Evolutionary conservation across 805 yeast genomes (phyloP), one percentile per base, ranked within the genome.

Genomic region (Ogataea pini): DNA sequence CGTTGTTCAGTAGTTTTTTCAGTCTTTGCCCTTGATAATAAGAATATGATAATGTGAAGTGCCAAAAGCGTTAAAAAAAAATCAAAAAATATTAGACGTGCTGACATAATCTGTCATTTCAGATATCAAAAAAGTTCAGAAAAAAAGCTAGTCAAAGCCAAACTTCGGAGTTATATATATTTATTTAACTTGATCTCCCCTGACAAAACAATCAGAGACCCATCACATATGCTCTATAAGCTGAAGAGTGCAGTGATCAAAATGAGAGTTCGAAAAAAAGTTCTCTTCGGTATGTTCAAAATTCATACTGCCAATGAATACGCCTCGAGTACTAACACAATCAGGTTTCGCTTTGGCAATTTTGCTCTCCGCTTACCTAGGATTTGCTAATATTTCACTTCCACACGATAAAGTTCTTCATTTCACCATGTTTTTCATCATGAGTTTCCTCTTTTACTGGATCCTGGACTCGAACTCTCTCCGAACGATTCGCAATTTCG

Each of bases 351-450:
- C 54, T n/a, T 24, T 51, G 16, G 43, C 55, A 12, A 28, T 45
- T 8, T 32, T 57, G 2, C 44, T 62, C 3, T 61, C 72, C 0
- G 48, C 58, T 1, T 78, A 78, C 50, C 64, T 79, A 6, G 85
- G 85, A 17, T 75, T 79, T 57, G 77, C 82, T 7, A 70, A 70
- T 64, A 58, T 79, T 2, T 70, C 71, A 0, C 55, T 79, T 17
- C 62, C 62, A 7, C 69, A 77, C 59, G 85, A 79, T 56, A 79
- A 79, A 55, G 48, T 62, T 19, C 51, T 77, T 1, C 85, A 79
- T 56, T 77, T 77, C 47, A 32, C 55, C 3, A 68, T 73, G 48
- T 79, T 79, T 52, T 63, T 71, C 48, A 46, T 75, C 1, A 63
- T 79, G 50, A 78, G 80, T 1, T 57, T 62, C 1, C 72, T 77